A percentile compares a stretch with the other conserved stretches of the same genome.
Evolutionary conservation across 73 alveolate genomes (phyloP).

Genomic region (Blepharisma stoltei): DNA sequence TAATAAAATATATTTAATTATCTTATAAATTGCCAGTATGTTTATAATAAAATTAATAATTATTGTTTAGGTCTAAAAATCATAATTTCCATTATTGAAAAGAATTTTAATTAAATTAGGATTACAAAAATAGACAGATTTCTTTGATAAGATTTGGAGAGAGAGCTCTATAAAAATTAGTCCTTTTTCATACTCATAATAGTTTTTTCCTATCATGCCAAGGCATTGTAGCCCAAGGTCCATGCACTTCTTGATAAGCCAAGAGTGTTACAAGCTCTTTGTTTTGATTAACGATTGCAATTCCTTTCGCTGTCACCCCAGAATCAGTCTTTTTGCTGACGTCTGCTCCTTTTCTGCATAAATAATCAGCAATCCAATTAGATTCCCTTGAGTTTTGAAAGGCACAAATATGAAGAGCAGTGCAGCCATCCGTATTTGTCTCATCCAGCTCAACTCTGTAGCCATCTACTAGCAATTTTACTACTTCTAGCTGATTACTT

Average conservation of each 20-base stretch:
- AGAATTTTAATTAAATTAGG: neutral
- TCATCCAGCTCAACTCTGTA: neutral
- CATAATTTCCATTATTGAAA: too few species aligned
- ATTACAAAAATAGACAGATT: constrained; percentile 1
- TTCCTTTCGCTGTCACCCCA: neutral
- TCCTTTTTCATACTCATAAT: neutral
- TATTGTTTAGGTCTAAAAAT: too few species aligned
- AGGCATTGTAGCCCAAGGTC: constrained; percentile 6
- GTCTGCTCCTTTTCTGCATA: constrained; percentile 13
- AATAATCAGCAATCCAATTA: neutral
- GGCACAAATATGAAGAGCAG: neutral
- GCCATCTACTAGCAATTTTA: neutral
- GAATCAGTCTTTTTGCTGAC: neutral
- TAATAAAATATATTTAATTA: too few species aligned
- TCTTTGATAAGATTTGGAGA: neutral
- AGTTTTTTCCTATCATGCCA: constrained; percentile 7
- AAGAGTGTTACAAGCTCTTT: neutral
- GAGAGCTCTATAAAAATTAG: neutral
- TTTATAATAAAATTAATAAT: too few species aligned
- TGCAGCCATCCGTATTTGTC: neutral
- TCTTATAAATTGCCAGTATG: too few species aligned
- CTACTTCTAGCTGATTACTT: neutral
- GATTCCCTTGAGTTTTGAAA: neutral
- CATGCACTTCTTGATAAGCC: neutral
- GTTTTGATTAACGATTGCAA: neutral